A percentile compares a stretch with the other conserved stretches of the same genome.
These are phyloP conservation scores for Verticillium albo-atrum DNA, from an alignment of 2,329 filamentous ascomycete genomes.

Conservation along the genomic window DNA sequence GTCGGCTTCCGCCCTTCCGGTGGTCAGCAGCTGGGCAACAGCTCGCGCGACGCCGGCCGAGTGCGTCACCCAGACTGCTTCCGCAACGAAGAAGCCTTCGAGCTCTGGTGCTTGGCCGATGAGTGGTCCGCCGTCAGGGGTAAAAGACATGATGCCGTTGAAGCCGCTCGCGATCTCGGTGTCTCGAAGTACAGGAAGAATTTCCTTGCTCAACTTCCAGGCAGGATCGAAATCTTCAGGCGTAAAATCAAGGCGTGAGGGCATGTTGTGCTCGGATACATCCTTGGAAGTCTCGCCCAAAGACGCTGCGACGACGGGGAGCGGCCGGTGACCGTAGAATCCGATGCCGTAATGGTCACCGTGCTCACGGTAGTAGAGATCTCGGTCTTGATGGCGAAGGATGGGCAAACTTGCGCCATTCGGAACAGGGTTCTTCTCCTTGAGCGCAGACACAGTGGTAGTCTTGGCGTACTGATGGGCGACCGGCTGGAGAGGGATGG, in stretches of 20 bases:
- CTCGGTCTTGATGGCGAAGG: constrained; percentile 57
- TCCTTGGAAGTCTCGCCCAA: constrained; percentile 48
- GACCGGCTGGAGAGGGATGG: constrained; percentile 55
- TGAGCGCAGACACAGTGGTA: constrained; percentile 40
- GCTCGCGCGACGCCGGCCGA: constrained; percentile 59
- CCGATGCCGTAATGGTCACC: constrained; percentile 60
- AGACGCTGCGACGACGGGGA: constrained; percentile 52
- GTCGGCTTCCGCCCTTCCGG: constrained; percentile 50
- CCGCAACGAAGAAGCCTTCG: constrained; percentile 59
- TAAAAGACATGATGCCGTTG: constrained; percentile 64
- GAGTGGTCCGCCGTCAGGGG: constrained; percentile 57
- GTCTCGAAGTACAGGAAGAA: constrained; percentile 48
- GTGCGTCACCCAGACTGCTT: constrained; percentile 64
- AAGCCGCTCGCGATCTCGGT: constrained; percentile 54
- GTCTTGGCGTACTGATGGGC: constrained; percentile 63
- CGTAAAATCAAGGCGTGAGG: constrained; percentile 57
- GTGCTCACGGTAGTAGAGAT: constrained; percentile 62
- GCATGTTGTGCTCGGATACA: constrained; percentile 58
- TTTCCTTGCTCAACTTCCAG: constrained; percentile 50
- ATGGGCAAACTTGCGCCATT: constrained; percentile 54
- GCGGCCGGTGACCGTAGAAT: constrained; percentile 59
- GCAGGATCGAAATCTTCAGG: constrained; percentile 55
- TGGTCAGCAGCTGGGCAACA: constrained; percentile 53
- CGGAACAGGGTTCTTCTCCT: constrained; percentile 25
- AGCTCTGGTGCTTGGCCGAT: constrained; percentile 54